Conservation (phyloP, 2,329 filamentous ascomycete genomes). For the Aphanocladium album region DNA sequence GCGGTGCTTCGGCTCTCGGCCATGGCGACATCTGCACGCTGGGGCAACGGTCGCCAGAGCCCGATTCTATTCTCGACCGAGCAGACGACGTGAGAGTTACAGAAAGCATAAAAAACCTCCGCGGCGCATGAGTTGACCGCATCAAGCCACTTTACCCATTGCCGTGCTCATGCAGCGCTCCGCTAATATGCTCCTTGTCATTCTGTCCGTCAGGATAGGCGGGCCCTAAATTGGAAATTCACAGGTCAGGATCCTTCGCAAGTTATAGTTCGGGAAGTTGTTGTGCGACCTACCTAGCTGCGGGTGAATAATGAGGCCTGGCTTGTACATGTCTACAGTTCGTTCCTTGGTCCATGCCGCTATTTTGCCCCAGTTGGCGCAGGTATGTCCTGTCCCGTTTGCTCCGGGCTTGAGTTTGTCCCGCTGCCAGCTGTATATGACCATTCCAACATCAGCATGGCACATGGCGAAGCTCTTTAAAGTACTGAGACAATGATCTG, state of each 20-base stretch:
- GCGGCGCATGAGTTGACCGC: too few relatives aligned
- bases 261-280: neutral
- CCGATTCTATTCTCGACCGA: too few relatives aligned
- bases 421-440: slow-evolving; percentile 12
- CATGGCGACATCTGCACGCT: too few relatives aligned
- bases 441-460: slow-evolving; percentile 8
- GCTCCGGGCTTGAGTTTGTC: slow-evolving; percentile 4
- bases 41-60: too few relatives aligned
- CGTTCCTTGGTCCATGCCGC: neutral
- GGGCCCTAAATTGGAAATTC: neutral
- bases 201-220: neutral
- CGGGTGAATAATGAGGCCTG: slow-evolving; percentile 1
- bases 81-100: too few relatives aligned
- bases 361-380: slow-evolving; percentile 6
- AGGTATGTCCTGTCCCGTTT: neutral
- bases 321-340: slow-evolving; percentile 5
- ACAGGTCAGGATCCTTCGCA: neutral
- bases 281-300: slow-evolving; percentile 1
- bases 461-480: slow-evolving; percentile 9
- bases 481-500: slow-evolving; percentile 9
- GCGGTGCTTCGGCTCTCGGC: too few relatives aligned
- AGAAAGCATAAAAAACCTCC: neutral
- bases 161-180: neutral
- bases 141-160: neutral
- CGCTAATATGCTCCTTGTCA: neutral